Evolutionary conservation across 306 rosid genomes (phyloP).

Genomic region (Cucumis sativus): Cucumber_9930_V3 NC_026660.2:1267001-1267500

Average conservation of each 20-base stretch:
- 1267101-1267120: neutral
- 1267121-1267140: neutral
- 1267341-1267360: neutral
- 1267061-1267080: neutral
- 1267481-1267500: neutral
- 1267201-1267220: neutral
- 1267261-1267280: neutral
- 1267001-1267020: neutral
- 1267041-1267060: neutral
- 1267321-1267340: neutral
- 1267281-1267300: neutral
- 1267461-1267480: neutral
- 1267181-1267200: neutral
- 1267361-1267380: neutral
- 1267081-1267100: neutral
- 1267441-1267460: neutral
- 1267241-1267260: neutral
- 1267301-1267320: neutral
- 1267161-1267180: neutral
- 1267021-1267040: neutral
- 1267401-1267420: neutral
- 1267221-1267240: too few relatives aligned
- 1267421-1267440: neutral
- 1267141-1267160: neutral
- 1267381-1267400: neutral